Base-by-base conservation (phyloP, 495 filamentous ascomycete species). In the Penicillium turbatum region DNA sequence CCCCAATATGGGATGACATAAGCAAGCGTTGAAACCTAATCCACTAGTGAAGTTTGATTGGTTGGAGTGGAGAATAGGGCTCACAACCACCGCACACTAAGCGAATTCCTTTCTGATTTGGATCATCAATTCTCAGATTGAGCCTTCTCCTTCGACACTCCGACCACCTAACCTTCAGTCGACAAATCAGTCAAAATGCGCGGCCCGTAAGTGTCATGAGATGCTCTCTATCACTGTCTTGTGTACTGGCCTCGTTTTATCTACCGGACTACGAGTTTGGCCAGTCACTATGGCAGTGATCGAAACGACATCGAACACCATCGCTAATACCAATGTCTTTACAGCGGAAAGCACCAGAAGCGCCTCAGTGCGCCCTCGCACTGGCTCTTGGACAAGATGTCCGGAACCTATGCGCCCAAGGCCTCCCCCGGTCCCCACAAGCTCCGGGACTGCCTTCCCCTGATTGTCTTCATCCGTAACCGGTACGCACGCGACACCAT, bases 371-470 rank as follows among this genome's bases (percentile, higher is more conserved):
- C 93, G 73, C 93, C 93, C 66, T 92, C 88, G 73, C 93, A 97
- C 85, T 98, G 95, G 93, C 89, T 98, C 69, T 82, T 98, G 70
- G 93, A 98, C 86, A 98, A 98, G 79, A 86, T 97, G 61, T 96
- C 90, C 73, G 93, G 92, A 73, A 84, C 88, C 80, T 97, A 97
- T 75, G 93, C 93, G 64, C 93, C 93, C 72, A 89, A 89, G 75
- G 86, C 93, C 57, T 96, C 92, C 55, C 82, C 92, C 65, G 93
- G 93, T 86, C 93, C 93, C 71, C 95, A 98, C 86, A 97, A 98
- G 85, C 84, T 95, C 72, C 86, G 93, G 68, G 95, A 98, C 76
- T 97, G 93, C 82, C 86, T 98, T 83, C 95, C 93, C 59, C 81
- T 98, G 72, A 92, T 98, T 74, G 88, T 98, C 78, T 98, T 98